phyloP scores from a whole-genome alignment of 257 asterid genomes.

The Plantago major region DNA sequence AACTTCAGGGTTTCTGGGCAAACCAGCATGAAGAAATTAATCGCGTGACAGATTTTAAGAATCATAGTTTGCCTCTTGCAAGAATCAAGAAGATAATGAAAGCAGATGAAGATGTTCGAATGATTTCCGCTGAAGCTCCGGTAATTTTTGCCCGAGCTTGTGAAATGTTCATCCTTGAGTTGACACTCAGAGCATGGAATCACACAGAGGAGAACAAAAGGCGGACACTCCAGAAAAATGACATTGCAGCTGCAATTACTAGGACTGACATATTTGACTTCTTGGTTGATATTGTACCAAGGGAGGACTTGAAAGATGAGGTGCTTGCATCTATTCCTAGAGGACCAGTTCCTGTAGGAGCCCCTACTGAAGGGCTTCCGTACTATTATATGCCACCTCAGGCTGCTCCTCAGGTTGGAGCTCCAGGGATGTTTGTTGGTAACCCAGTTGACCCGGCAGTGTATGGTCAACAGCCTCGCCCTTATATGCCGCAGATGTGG shows the following conservation, averaged over 20 bases:
- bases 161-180: conserved; percentile 97
- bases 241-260: conserved; percentile 94
- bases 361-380: conserved; percentile 77
- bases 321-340: conserved; percentile 88
- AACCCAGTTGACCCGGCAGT: conserved; percentile 81
- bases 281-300: conserved; percentile 92
- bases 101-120: conserved; percentile 90
- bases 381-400: conserved; percentile 81
- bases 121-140: conserved; percentile 98
- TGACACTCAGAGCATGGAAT: conserved; percentile 88
- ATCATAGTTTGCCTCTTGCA: conserved; percentile 91
- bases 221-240: conserved; percentile 93
- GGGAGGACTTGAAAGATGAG: conserved; percentile 94
- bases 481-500: conserved; percentile 91
- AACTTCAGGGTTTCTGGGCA: conserved; percentile 81
- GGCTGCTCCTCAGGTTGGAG: conserved; percentile 52
- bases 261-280: conserved; percentile 95
- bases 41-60: conserved; percentile 74
- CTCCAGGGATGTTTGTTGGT: conserved; percentile 75
- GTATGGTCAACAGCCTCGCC: conserved; percentile 79
- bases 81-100: conserved; percentile 97
- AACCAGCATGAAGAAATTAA: conserved; percentile 73
- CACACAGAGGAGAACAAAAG: conserved; percentile 97
- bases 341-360: conserved; percentile 78
- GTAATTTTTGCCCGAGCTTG: conserved; percentile 94